These are phyloP conservation scores for Fusarium neocosmosporiellum DNA, from an alignment of 2,329 filamentous ascomycete species.

Conservation along the genomic window DNA sequence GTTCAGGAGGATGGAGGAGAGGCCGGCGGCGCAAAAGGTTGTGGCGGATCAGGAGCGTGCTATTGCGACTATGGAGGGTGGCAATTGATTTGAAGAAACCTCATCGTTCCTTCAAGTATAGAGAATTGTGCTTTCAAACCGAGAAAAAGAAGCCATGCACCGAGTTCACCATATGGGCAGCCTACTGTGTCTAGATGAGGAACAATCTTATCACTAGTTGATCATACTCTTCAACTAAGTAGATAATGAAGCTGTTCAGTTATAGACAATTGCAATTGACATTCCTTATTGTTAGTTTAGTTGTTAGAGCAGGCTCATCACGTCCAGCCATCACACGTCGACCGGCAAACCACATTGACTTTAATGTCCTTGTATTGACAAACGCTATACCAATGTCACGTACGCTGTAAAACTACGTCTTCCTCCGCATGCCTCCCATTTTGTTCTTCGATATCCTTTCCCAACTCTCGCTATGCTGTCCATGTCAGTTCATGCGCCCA, in stretches of 20 bases:
- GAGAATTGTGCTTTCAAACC: background rate
- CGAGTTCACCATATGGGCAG: background rate
- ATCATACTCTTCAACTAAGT: background rate
- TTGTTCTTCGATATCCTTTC: slow-evolving; percentile 23
- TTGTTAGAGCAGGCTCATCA: background rate
- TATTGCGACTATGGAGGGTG: background rate
- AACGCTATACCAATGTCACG: slow-evolving; percentile 13
- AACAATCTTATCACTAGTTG: background rate
- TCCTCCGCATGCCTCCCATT: slow-evolving; percentile 9
- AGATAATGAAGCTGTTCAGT: background rate
- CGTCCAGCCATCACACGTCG: background rate
- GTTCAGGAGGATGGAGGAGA: background rate
- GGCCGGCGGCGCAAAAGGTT: background rate
- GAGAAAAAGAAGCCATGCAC: background rate
- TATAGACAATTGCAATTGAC: background rate
- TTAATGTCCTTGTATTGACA: slow-evolving; percentile 26
- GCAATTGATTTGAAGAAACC: background rate
- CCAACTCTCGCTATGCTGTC: slow-evolving; percentile 9
- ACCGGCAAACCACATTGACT: background rate
- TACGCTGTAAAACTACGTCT: slow-evolving; percentile 14
- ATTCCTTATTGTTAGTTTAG: background rate
- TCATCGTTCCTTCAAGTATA: background rate
- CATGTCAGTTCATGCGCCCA: slow-evolving; percentile 26
- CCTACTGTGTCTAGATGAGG: background rate
- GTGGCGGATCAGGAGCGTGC: background rate